These are phyloP conservation scores for Ophiostoma angusticollis DNA, from an alignment of 2,329 filamentous ascomycete genomes.

Conservation along the genomic window DNA sequence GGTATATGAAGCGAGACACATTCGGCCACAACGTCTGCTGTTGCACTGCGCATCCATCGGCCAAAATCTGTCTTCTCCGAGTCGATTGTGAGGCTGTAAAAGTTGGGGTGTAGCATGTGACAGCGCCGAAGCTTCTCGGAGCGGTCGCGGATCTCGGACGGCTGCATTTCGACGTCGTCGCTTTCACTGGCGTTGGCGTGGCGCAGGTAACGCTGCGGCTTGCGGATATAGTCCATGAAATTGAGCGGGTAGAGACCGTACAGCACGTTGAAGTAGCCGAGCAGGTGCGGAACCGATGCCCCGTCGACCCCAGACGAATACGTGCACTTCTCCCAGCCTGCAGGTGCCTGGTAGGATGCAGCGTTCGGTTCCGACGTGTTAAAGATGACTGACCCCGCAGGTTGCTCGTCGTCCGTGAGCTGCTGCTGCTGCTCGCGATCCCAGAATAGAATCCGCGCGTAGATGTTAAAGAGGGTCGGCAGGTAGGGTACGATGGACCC, in stretches of 20 bases:
- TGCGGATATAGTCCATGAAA: slow-evolving; percentile 75
- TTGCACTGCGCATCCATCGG: slow-evolving; percentile 68
- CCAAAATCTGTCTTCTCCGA: slow-evolving; percentile 65
- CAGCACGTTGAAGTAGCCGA: slow-evolving; percentile 67
- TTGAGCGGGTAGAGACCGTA: slow-evolving; percentile 78
- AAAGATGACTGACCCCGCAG: no score
- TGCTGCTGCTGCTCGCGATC: slow-evolving; percentile 47
- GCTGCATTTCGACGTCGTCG: slow-evolving; percentile 66
- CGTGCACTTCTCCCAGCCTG: slow-evolving; percentile 55
- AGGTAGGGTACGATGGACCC: slow-evolving; percentile 56
- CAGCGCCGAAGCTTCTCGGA: slow-evolving; percentile 62
- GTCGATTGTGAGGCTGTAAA: slow-evolving; percentile 66
- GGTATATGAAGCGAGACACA: slow-evolving; percentile 55
- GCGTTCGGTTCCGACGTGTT: no score
- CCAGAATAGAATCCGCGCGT: slow-evolving; percentile 70
- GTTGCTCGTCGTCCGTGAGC: slow-evolving; percentile 26
- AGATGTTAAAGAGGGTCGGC: slow-evolving; percentile 67
- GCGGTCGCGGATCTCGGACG: slow-evolving; percentile 60
- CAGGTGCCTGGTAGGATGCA: no score
- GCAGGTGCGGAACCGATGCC: slow-evolving; percentile 50
- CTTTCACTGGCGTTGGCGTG: slow-evolving; percentile 56
- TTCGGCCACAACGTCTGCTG: slow-evolving; percentile 66
- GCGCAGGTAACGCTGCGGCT: slow-evolving; percentile 65
- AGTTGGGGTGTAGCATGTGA: slow-evolving; percentile 72
- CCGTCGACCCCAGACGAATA: slow-evolving; percentile 51